Evolutionary conservation across 495 filamentous ascomycete genomes (phyloP), one percentile per base, ranked within the genome.

Genomic region (Penicillium samsonianum): DNA sequence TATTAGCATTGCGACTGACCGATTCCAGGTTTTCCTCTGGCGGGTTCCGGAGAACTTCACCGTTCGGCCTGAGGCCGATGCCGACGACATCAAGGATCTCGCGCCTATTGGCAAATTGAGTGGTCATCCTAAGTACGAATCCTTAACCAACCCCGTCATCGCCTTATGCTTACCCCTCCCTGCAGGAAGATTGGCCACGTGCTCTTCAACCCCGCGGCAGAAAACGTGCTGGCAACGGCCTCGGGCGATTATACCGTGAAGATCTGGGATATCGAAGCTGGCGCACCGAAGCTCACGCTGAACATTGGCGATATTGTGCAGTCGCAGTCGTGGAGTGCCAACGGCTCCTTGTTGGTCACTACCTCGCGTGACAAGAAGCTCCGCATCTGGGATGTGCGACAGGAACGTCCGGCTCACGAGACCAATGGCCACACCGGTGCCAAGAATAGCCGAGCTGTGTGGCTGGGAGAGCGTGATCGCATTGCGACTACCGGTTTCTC

Each of bases 311-410:
- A 98, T 58, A 90, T 96, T 60, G 89, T 98, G 17, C 94, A 98
- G 73, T 94, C 90, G 47, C 81, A 96, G 65, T 96, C 92, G 20
- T 98, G 94, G 94, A 96, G 87, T 72, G 91, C 90, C 63, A 91
- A 92, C 62, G 94, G 94, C 45, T 86, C 89, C 30, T 78, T 96
- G 65, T 76, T 98, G 55, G 92, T 90, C 41, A 98, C 94, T 1
- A 98, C 94, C 14, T 96, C 90, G 28, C 86, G 95, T 46, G 95
- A 98, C 82, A 98, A 98, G 85, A 98, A 96, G 80, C 82, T 98
- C 53, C 85, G 95, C 26, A 84, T 98, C 58, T 98, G 94, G 94
- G 94, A 98, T 80, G 89, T 91, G 22, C 86, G 94, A 68, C 92
- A 97, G 75, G 87, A 98, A 76, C 87, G 83, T 67, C 85, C 92